These are phyloP conservation scores for Metschnikowia amazonensis DNA, from an alignment of 805 yeast genomes.

Conservation along the genomic window DNA sequence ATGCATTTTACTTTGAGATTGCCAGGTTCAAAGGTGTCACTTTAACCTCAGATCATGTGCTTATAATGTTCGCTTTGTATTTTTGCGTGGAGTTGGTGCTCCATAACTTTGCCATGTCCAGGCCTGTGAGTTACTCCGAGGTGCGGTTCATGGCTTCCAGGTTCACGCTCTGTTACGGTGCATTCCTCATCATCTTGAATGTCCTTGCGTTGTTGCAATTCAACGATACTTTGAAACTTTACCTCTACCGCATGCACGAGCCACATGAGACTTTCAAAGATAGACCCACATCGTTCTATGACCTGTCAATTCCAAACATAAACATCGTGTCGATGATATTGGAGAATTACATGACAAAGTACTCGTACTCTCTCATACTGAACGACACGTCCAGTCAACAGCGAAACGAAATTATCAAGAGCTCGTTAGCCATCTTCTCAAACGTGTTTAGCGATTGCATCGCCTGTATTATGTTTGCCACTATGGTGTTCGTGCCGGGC, in stretches of 20 bases:
- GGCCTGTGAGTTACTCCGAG: conserved; percentile 1
- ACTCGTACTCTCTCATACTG: conserved; percentile 8
- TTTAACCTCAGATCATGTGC: conserved; percentile 27
- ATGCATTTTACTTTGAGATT: conserved; percentile 22
- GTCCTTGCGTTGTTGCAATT: conserved; percentile 6
- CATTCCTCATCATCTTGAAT: conserved; percentile 7
- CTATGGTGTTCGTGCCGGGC: conserved; percentile 13
- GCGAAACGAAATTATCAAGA: neutral
- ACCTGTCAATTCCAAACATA: conserved; percentile 8
- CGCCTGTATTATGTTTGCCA: conserved; percentile 11
- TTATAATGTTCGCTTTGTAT: conserved; percentile 13
- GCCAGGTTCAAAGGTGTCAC: conserved; percentile 5
- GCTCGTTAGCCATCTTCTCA: conserved; percentile 3
- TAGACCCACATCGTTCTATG: conserved; percentile 4
- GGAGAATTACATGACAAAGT: conserved; percentile 13
- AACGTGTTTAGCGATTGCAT: conserved; percentile 9
- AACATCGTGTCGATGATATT: conserved; percentile 7
- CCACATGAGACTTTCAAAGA: conserved; percentile 4
- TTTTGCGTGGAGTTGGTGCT: conserved; percentile 7
- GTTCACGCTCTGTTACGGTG: conserved; percentile 13
- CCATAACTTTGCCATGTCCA: neutral
- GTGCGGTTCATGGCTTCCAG: conserved; percentile 7
- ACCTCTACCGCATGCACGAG: conserved; percentile 11
- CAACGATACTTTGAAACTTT: conserved; percentile 12
- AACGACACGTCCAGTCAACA: neutral